Percentiles rank a stretch among this genome's conserved stretches.
These are phyloP conservation scores for Filobasidium uniguttulatum DNA, from an alignment of 1,284 basidiomycete genomes.

Conservation along the genomic window DNA sequence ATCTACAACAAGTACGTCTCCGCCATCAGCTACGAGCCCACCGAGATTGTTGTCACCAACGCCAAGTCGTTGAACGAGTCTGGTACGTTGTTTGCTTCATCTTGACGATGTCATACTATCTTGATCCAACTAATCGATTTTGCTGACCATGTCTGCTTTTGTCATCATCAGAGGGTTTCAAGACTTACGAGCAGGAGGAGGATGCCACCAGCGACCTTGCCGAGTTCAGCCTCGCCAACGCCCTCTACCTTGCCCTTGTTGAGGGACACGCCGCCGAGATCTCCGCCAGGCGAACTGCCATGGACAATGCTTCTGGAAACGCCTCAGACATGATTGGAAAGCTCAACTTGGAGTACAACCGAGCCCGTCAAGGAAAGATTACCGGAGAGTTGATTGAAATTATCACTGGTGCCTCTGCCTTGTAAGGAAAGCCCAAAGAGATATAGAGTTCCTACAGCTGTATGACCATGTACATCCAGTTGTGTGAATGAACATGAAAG, in stretches of 20 bases:
- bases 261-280: conserved; percentile 93
- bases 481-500: too few relatives aligned
- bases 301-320: conserved; percentile 95
- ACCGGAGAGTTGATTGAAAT: conserved; percentile 1
- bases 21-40: conserved; percentile 81
- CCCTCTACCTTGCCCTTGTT: conserved; percentile 84
- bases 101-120: conserved; percentile 7
- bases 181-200: conserved; percentile 89
- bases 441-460: too few relatives aligned
- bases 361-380: conserved; percentile 88
- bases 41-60: conserved; percentile 62
- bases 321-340: conserved; percentile 78
- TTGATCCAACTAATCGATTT: background rate
- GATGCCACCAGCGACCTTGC: conserved; percentile 86
- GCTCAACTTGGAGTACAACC: conserved; percentile 90
- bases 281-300: conserved; percentile 70
- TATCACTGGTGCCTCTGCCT: conserved; percentile 37
- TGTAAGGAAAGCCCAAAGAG: background rate
- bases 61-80: conserved; percentile 58
- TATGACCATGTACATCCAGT: too few relatives aligned
- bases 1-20: conserved; percentile 95
- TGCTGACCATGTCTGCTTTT: too few relatives aligned
- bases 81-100: conserved; percentile 41
- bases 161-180: conserved; percentile 56
- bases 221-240: conserved; percentile 93